A percentile compares a stretch with the other conserved stretches of the same genome.
Conservation (phyloP, 306 rosid species). For the Abrus pulchellus region DNA sequence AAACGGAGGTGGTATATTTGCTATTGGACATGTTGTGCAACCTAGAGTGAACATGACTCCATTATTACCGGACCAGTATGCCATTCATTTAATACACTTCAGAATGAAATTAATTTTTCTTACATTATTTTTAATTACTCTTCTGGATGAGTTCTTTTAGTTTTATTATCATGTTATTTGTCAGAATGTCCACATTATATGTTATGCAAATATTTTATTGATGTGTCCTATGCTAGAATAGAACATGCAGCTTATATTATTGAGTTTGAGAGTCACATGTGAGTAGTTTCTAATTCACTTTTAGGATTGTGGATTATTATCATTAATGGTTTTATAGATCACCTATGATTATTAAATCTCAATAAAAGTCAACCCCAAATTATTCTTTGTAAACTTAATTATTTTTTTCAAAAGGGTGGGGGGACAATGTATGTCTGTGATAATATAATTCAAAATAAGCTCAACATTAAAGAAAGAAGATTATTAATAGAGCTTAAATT, state of each 20-base stretch:
- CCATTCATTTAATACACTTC: conserved; percentile 36
- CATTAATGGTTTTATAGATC: conserved; percentile 26
- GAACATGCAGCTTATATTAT: conserved; percentile 7
- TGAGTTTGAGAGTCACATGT: conserved; percentile 22
- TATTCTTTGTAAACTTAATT: conserved; percentile 1
- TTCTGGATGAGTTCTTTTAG: conserved; percentile 30
- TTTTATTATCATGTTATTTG: conserved; percentile 23
- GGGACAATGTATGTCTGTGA: background rate
- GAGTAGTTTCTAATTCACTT: conserved; percentile 32
- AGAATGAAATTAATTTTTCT: conserved; percentile 22
- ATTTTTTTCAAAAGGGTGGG: background rate
- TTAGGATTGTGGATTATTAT: conserved; percentile 22
- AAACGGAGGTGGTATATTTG: conserved; percentile 98
- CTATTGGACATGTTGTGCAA: conserved; percentile 94
- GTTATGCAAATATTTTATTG: conserved; percentile 27
- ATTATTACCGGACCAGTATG: conserved; percentile 91
- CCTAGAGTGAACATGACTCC: conserved; percentile 96
- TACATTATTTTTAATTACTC: conserved; percentile 8
- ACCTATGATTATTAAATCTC: background rate
- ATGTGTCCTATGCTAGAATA: conserved; percentile 24
- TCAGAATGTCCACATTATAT: conserved; percentile 23
- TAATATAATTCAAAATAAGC: background rate
- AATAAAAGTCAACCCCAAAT: background rate
- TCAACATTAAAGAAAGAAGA: background rate
- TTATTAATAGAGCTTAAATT: background rate